Evolutionary conservation across 495 filamentous ascomycete genomes (phyloP).

Genomic region (Xanthoparmelia taractica): DNA sequence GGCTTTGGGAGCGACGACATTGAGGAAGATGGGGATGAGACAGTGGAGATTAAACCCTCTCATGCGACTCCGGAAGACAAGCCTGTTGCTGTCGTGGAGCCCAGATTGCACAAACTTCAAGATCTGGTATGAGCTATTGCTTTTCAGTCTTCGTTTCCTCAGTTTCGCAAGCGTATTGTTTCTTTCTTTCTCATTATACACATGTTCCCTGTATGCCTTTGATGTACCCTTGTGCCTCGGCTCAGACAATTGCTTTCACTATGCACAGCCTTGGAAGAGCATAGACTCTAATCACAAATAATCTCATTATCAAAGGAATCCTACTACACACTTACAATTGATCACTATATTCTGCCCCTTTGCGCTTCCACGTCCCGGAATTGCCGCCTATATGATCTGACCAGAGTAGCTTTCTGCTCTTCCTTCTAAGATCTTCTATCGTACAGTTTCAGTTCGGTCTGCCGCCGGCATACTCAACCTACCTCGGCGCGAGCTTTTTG

Average conservation of each 20-base stretch:
- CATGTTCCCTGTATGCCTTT: not conserved
- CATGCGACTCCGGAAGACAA: not conserved
- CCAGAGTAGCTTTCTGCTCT: constrained; percentile 40
- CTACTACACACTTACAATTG: not conserved
- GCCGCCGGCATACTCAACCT: constrained; percentile 32
- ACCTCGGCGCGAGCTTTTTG: constrained; percentile 83
- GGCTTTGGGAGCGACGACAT: constrained; percentile 80
- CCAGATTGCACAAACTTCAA: constrained; percentile 37
- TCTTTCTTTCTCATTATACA: not conserved
- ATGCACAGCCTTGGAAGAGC: not conserved
- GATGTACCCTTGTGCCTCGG: not conserved
- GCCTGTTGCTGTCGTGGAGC: constrained; percentile 16
- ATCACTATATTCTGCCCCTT: not conserved
- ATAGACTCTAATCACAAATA: not conserved
- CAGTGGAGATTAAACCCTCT: constrained; percentile 15
- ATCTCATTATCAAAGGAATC: not conserved
- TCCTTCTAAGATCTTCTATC: constrained; percentile 33
- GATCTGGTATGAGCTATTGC: constrained; percentile 40
- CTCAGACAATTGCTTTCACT: not conserved
- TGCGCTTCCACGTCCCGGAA: not conserved
- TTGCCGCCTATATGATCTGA: not conserved
- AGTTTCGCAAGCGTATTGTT: not conserved
- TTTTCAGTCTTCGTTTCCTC: constrained; percentile 2
- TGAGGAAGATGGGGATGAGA: constrained; percentile 44
- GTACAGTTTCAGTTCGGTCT: not conserved